Conservation (phyloP, 805 yeast species). For the Saccharomycopsis sp. region DNA sequence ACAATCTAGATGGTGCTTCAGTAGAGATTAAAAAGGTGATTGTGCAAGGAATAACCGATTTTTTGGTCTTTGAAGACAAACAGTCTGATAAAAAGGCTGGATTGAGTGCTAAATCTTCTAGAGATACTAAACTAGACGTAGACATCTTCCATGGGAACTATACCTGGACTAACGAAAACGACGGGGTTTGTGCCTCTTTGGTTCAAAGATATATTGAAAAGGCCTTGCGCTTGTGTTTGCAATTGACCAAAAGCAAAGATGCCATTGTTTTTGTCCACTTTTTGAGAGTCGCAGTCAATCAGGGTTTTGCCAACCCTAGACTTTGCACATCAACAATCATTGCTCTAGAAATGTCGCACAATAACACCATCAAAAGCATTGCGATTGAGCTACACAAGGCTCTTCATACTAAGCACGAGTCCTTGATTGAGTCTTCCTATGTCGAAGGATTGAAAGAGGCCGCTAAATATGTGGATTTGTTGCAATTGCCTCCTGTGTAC, state of each 20-base stretch:
- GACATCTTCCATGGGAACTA: constrained; percentile 51
- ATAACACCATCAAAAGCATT: constrained; percentile 35
- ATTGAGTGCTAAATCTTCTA: constrained; percentile 32
- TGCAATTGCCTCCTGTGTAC: constrained; percentile 21
- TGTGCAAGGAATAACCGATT: constrained; percentile 49
- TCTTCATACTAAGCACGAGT: constrained; percentile 60
- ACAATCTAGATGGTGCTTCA: constrained; percentile 23
- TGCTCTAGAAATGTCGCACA: constrained; percentile 56
- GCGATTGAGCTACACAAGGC: constrained; percentile 50
- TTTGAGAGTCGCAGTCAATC: constrained; percentile 46
- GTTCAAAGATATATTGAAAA: constrained; percentile 53
- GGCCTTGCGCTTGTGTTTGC: constrained; percentile 45
- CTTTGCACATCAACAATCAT: constrained; percentile 60
- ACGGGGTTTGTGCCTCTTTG: constrained; percentile 68
- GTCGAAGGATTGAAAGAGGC: constrained; percentile 57
- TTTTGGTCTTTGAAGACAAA: constrained; percentile 51
- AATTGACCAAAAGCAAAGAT: constrained; percentile 32
- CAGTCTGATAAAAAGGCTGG: constrained; percentile 38
- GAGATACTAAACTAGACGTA: constrained; percentile 33
- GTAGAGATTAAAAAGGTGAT: constrained; percentile 43
- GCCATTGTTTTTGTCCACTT: constrained; percentile 49
- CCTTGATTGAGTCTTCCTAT: constrained; percentile 60
- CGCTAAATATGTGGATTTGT: constrained; percentile 34
- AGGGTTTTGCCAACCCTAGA: constrained; percentile 74
- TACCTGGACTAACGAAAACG: constrained; percentile 39